Conservation (phyloP, 2,329 filamentous ascomycete species). For the Westerdykella aurantiaca region DNA sequence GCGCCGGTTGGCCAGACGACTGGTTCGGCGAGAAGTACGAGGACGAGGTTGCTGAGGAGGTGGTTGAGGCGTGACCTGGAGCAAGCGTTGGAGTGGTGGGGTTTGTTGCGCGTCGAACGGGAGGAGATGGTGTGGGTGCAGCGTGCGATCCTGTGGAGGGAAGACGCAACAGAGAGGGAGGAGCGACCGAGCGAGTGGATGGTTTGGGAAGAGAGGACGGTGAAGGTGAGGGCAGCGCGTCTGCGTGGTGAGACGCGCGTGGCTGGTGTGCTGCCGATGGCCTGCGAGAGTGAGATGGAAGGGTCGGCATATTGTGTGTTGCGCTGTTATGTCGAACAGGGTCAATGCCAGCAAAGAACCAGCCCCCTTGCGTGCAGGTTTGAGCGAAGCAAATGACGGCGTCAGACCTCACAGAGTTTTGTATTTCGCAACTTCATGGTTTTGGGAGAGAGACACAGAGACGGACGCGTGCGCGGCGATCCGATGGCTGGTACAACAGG, state of each 20-base stretch:
- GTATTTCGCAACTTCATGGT: too few relatives aligned
- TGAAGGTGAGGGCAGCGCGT: conserved; percentile 7
- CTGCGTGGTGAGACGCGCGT: conserved; percentile 1
- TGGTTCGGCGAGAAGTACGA: conserved; percentile 27
- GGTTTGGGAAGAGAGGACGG: neutral
- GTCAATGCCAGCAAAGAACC: neutral
- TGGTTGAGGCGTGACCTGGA: conserved; percentile 14
- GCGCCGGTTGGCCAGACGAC: conserved; percentile 16
- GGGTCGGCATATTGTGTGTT: neutral
- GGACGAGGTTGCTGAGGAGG: conserved; percentile 13
- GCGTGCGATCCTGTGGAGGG: conserved; percentile 20
- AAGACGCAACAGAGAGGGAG: conserved; percentile 27
- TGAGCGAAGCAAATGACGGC: conserved; percentile 1
- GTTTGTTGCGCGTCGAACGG: conserved; percentile 20
- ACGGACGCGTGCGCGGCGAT: too few relatives aligned
- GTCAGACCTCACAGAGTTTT: neutral
- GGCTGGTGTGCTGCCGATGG: conserved; percentile 3
- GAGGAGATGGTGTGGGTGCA: conserved; percentile 12
- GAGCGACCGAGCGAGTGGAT: conserved; percentile 19
- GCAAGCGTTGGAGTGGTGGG: conserved; percentile 24
- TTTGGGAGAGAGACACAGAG: too few relatives aligned
- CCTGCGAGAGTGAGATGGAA: neutral
- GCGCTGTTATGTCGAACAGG: neutral
- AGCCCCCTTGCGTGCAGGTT: conserved; percentile 2
- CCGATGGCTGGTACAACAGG: too few relatives aligned